phyloP scores from a whole-genome alignment of 352 stramenopile species.

The Phytophthora agathidicida region DNA sequence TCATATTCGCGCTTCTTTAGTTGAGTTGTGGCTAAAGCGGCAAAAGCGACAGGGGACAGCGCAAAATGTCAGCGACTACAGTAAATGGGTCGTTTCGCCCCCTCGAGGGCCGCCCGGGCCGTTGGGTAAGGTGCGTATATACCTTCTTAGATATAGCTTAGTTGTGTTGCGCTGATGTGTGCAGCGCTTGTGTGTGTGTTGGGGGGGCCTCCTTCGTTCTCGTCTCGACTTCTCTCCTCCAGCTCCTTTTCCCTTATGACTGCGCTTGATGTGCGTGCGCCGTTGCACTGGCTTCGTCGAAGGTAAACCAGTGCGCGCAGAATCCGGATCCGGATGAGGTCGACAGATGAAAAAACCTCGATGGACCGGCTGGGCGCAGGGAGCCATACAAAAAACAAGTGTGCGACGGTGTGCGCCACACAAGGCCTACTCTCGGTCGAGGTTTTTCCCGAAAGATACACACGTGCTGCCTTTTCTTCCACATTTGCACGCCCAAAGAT shows the following conservation, averaged over 20 bases:
- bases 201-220: neutral
- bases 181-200: too few species aligned
- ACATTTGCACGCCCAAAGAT: constrained; percentile 29
- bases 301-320: neutral
- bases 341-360: constrained; percentile 27
- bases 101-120: too few species aligned
- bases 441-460: constrained; percentile 23
- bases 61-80: too few species aligned
- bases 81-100: too few species aligned
- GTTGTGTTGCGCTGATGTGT: too few species aligned
- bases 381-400: constrained; percentile 18
- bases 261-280: constrained; percentile 26
- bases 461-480: constrained; percentile 22
- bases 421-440: constrained; percentile 13
- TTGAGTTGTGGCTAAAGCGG: constrained; percentile 10
- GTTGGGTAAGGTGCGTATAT: too few species aligned
- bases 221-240: constrained; percentile 26
- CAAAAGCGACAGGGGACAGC: constrained; percentile 31
- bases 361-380: neutral
- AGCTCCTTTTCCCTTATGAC: constrained; percentile 39
- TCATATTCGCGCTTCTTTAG: constrained; percentile 49
- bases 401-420: constrained; percentile 15
- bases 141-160: too few species aligned
- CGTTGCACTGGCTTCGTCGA: constrained; percentile 17
- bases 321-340: constrained; percentile 11